Evolutionary conservation across 83 land plant genomes (phyloP).

Genomic region (Diphasiastrum complanatum): DNA sequence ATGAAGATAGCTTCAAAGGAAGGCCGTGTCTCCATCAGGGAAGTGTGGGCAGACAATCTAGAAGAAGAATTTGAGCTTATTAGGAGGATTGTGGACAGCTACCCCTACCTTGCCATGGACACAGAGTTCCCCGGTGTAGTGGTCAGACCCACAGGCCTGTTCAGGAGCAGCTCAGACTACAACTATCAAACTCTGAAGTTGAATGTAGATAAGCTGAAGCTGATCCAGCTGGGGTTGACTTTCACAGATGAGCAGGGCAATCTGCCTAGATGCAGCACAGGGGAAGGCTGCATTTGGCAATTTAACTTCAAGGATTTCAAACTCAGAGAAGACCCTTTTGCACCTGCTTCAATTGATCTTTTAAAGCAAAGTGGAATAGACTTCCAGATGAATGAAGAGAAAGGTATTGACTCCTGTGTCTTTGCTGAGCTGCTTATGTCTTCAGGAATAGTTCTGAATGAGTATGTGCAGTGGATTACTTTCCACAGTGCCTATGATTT

Average conservation of each 20-base stretch:
- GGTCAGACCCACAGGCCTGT: no score
- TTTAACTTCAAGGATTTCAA: constrained; percentile 15
- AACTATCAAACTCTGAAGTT: constrained; percentile 2
- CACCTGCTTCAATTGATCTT: constrained; percentile 5
- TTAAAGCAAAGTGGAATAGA: constrained; percentile 9
- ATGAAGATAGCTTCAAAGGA: no score
- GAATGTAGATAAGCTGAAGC: no score
- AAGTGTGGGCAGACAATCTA: no score
- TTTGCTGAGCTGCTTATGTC: constrained; percentile 16
- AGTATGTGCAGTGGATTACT: constrained; percentile 11
- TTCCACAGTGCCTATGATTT: constrained; percentile 16
- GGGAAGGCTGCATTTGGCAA: constrained; percentile 7
- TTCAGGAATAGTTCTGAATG: constrained; percentile 9
- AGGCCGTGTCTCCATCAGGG: no score
- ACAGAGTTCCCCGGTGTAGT: no score
- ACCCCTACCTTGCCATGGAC: no score
- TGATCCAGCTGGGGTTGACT: constrained; percentile 8
- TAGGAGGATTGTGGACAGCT: no score
- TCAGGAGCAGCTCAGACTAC: not conserved
- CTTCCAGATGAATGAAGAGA: not conserved
- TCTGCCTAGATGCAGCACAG: not conserved
- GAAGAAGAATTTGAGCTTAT: no score
- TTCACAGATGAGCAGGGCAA: constrained; percentile 13
- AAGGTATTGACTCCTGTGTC: not conserved
- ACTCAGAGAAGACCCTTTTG: constrained; percentile 1